These are phyloP conservation scores for Agaricus sinodeliciosus DNA, from an alignment of 768 basidiomycete genomes.

Conservation along the genomic window DNA sequence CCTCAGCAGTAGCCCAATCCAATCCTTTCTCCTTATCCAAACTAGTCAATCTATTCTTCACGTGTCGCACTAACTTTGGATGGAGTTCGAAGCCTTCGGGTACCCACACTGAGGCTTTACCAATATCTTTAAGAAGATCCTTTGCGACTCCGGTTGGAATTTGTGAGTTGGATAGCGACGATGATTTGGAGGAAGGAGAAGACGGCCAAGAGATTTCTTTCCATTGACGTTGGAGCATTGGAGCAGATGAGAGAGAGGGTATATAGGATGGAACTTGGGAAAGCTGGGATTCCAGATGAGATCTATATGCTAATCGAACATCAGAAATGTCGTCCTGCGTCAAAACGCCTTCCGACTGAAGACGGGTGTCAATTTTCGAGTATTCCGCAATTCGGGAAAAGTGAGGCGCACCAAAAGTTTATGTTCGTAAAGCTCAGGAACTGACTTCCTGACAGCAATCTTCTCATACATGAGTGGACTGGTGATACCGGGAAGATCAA, in stretches of 20 bases:
- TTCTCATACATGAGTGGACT: conserved; percentile 89
- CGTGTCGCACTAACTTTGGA: conserved; percentile 68
- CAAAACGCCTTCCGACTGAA: conserved; percentile 47
- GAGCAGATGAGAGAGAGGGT: conserved; percentile 30
- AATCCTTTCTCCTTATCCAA: conserved; percentile 65
- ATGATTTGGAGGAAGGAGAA: conserved; percentile 36
- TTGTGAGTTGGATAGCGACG: conserved; percentile 15
- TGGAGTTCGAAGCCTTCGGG: conserved; percentile 70
- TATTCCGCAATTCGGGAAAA: background rate
- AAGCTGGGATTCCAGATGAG: conserved; percentile 58
- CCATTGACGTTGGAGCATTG: conserved; percentile 71
- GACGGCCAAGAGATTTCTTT: conserved; percentile 57
- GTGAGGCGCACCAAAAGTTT: conserved; percentile 56
- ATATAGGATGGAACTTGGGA: conserved; percentile 28
- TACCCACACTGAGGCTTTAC: conserved; percentile 58
- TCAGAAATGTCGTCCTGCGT: conserved; percentile 38
- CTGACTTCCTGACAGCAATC: conserved; percentile 70
- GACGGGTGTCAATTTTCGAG: background rate
- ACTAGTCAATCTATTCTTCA: conserved; percentile 67
- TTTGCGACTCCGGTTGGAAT: conserved; percentile 65
- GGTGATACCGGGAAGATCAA: conserved; percentile 83
- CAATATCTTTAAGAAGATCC: conserved; percentile 49
- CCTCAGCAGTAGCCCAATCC: conserved; percentile 90
- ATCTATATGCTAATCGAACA: conserved; percentile 53
- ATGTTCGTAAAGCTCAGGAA: conserved; percentile 78